These are phyloP conservation scores for Colletotrichum navitas DNA, from an alignment of 2,329 filamentous ascomycete genomes.

Conservation along the genomic window DNA sequence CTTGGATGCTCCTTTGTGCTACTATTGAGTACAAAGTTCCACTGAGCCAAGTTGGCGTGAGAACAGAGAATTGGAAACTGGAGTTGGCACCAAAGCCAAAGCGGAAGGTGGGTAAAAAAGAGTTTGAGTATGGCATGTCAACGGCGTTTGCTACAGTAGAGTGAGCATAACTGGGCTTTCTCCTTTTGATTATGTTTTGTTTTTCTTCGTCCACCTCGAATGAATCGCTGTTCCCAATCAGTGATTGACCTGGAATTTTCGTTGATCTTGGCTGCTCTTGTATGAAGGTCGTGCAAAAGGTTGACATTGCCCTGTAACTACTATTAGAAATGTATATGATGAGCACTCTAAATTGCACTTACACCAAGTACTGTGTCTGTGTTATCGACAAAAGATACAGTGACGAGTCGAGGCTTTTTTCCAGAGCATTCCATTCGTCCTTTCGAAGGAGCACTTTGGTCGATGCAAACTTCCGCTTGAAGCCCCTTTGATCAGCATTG, in stretches of 20 bases:
- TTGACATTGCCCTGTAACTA: not conserved
- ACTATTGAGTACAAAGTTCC: slow-evolving; percentile 19
- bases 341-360: slow-evolving; percentile 3
- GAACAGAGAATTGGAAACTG: slow-evolving; percentile 1
- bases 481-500: slow-evolving; percentile 23
- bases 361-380: slow-evolving; percentile 43
- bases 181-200: not conserved
- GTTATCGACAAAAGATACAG: slow-evolving; percentile 43
- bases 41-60: slow-evolving; percentile 12
- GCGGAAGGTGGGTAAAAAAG: not conserved
- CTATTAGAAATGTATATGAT: not conserved
- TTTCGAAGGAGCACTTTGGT: slow-evolving; percentile 44
- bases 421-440: slow-evolving; percentile 41
- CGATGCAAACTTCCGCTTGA: slow-evolving; percentile 43
- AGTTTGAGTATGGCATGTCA: not conserved
- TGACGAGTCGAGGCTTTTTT: slow-evolving; percentile 39
- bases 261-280: not conserved
- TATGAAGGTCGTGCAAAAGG: not conserved
- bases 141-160: not conserved
- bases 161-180: not conserved
- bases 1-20: slow-evolving; percentile 2
- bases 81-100: not conserved
- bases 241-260: not conserved
- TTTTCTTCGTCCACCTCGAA: not conserved
- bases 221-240: not conserved